Evolutionary conservation across 345 rosid species (phyloP), one percentile per base, ranked within the genome.

Genomic region (Leavenworthia alabamica): DNA sequence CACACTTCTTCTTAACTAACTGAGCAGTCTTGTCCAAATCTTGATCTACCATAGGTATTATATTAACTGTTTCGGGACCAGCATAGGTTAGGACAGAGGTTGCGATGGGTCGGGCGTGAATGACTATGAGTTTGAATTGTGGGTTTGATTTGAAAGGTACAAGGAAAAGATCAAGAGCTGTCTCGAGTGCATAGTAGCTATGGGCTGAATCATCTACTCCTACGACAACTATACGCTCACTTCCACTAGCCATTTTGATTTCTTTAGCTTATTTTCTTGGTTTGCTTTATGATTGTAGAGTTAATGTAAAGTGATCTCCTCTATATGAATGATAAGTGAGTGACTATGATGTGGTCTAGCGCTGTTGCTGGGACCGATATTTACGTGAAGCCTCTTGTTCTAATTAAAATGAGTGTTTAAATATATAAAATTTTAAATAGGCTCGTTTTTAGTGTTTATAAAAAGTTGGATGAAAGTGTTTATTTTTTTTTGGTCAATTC

Each of bases 101-200:
- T 3, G 82, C 56, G 7, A 68, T 11, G 47, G 79, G 79, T 16
- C 75, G 66, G 33, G 86, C 90, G 35, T 80, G 83, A 35, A 87
- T 13, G 26, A 77, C 13, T 15, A 79, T 31, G 73, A 88, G 86
- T 62, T 74, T 74, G 76, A 80, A 83, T 1, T 73, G 81, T 12
- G 36, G 49, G 20, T 51, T 19, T 8, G 78, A 39, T 24, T 67
- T 66, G 23, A 42, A 75, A 10, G 85, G 72, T 8, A 67, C 5
- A 23, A 81, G 79, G 79, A 85, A 81, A 51, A 73, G 75, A 56
- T 80, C 85, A 7, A 85, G 67, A 6, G 81, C 70, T 75, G 86
- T 81, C 57, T 76, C 77, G 58, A 80, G 67, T 13, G 89, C 89
- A 48, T 76, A 69, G 62, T 65, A 45, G 75, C 89, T 82, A 39